Evolutionary conservation across 2,329 filamentous ascomycete species (phyloP), one percentile per base, ranked within the genome.

Genomic region (Dactylellina sp.): DNA sequence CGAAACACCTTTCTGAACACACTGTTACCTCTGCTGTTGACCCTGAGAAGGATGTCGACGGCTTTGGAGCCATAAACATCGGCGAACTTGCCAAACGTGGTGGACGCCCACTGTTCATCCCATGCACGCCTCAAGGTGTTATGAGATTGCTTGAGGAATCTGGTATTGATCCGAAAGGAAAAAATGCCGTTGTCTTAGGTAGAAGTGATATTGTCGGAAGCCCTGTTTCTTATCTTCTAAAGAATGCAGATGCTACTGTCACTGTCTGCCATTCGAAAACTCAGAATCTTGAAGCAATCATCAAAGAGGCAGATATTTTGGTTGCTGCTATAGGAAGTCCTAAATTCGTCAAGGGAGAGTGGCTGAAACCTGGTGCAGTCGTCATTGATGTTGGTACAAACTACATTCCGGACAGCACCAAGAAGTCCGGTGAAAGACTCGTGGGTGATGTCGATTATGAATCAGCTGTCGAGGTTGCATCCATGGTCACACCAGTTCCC

Each of bases 331-430:
- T 99, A 81, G 95, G 95, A 32, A 86, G 92, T 80, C 86, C 94
- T 7, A 87, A 88, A 68, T 96, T 97, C 79, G 89, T 99, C 80
- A 94, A 95, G 83, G 95, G 93, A 76, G 92, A 96, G 75, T 98
- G 93, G 93, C 81, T 99, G 76, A 99, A 98, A 85, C 89, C 91
- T 16, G 95, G 93, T 37, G 92, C 88, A n/a, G 90, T 99, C 4
- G 93, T 99, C 42, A 96, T 99, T 79, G 95, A 99, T 79, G 95
- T 99, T 16, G 95, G 95, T 75, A 99, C 93, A 77, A 99, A 99
- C 84, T 97, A 93, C 84, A 89, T 98, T 66, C 87, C 91, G 4
- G 95, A 99, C 80, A 85, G 88, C 39, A 89, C 90, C 75, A 97
- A 91, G 84, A 97, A 97, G 84, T 96, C 92, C 11, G 95, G 95